phyloP scores from a whole-genome alignment of 345 rosid genomes.

The Syzygium grande region DNA sequence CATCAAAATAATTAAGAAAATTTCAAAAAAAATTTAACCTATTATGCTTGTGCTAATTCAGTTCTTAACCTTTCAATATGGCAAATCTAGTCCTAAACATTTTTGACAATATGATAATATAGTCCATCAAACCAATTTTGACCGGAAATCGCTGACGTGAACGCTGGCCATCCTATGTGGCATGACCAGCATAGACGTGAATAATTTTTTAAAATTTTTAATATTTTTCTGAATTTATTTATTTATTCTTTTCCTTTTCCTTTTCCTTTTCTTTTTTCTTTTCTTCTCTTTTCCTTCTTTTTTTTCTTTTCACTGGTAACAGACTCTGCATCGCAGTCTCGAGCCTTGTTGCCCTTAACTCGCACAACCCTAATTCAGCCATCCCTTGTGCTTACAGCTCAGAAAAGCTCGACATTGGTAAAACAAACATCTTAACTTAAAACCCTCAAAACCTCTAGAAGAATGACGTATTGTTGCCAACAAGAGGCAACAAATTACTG shows the following conservation, averaged over 20 bases:
- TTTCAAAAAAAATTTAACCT: background rate
- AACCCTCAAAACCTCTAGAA: background rate
- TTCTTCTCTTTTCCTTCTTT: too few species aligned
- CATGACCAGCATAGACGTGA: too few species aligned
- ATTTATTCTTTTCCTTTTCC: too few species aligned
- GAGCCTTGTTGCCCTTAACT: background rate
- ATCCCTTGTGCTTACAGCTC: background rate
- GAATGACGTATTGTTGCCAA: background rate
- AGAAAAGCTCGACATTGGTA: background rate
- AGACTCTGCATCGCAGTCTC: background rate
- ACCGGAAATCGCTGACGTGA: accelerated
- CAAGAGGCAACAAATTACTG: background rate
- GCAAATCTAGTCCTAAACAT: accelerated
- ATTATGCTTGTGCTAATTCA: background rate
- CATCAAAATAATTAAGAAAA: background rate
- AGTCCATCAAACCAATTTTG: background rate
- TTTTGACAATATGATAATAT: too few species aligned
- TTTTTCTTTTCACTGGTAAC: background rate
- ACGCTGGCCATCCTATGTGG: too few species aligned
- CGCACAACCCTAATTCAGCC: background rate
- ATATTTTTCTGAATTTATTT: too few species aligned
- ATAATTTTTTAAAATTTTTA: too few species aligned
- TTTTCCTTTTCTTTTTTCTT: too few species aligned
- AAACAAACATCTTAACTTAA: background rate
- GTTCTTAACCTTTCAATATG: too few species aligned